Percentiles rank a stretch among this genome's conserved stretches.
phyloP scores from a whole-genome alignment of 257 asterid species.

The Mentha longifolia region DNA sequence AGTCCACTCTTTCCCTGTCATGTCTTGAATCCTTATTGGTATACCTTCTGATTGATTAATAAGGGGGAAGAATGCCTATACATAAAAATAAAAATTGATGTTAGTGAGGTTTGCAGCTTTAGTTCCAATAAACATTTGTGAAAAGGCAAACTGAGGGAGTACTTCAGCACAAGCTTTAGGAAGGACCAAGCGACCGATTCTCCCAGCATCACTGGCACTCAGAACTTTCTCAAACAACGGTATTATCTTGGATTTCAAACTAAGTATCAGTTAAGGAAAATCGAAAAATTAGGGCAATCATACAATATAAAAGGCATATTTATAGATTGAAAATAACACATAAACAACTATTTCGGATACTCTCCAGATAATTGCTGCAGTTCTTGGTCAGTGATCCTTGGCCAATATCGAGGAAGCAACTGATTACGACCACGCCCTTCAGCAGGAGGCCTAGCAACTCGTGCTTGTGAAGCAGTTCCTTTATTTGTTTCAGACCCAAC shows the following conservation, averaged over 20 bases:
- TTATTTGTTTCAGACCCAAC: constrained; percentile 54
- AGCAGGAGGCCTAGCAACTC: constrained; percentile 92
- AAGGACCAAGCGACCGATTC: constrained; percentile 95
- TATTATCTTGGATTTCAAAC: constrained; percentile 74
- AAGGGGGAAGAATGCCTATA: constrained; percentile 90
- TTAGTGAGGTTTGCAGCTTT: constrained; percentile 4
- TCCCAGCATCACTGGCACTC: constrained; percentile 99
- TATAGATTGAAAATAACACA: constrained; percentile 5
- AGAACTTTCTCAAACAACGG: constrained; percentile 93
- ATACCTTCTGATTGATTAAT: constrained; percentile 94
- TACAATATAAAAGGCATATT: background rate
- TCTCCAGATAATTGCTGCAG: constrained; percentile 90
- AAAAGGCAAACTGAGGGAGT: constrained; percentile 35
- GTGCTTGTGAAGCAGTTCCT: constrained; percentile 47
- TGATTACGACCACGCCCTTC: constrained; percentile 89
- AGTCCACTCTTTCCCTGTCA: constrained; percentile 95
- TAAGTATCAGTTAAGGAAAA: constrained; percentile 56
- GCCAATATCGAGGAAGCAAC: constrained; percentile 99
- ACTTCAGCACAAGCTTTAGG: constrained; percentile 99
- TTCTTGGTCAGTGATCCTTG: constrained; percentile 93
- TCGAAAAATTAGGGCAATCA: background rate
- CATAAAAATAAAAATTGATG: background rate
- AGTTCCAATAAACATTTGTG: background rate
- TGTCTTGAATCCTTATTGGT: constrained; percentile 87
- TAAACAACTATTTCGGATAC: constrained; percentile 65